Evolutionary conservation across 2,329 filamentous ascomycete species (phyloP).

Genomic region (Pseudogymnoascus sp.): DNA sequence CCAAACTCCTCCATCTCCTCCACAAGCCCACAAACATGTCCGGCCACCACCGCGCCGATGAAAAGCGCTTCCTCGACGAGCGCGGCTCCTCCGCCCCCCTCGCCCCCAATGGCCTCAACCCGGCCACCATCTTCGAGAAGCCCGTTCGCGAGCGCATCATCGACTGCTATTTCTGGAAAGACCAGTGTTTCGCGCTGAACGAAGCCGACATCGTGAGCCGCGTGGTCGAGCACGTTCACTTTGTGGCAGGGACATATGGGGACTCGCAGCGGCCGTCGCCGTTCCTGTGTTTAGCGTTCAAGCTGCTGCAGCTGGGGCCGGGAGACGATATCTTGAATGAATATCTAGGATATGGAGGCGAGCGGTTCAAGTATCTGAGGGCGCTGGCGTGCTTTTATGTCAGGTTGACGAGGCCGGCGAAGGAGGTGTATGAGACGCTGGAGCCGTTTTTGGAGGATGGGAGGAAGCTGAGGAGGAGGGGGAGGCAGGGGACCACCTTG

Average conservation of each 20-base stretch:
- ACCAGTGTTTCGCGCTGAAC: slow-evolving; percentile 95
- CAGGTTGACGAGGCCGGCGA: slow-evolving; percentile 73
- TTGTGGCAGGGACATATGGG: slow-evolving; percentile 83
- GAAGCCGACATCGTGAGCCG: slow-evolving; percentile 76
- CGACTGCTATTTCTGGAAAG: slow-evolving; percentile 96
- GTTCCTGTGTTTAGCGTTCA: slow-evolving; percentile 91
- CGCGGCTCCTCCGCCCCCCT: slow-evolving; percentile 70
- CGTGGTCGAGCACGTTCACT: slow-evolving; percentile 71
- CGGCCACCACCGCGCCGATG: slow-evolving; percentile 71
- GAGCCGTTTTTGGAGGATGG: slow-evolving; percentile 78
- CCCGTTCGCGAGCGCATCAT: slow-evolving; percentile 91
- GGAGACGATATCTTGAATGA: slow-evolving; percentile 68
- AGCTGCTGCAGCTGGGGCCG: slow-evolving; percentile 81
- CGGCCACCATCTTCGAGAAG: slow-evolving; percentile 92
- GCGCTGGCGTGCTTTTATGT: slow-evolving; percentile 89
- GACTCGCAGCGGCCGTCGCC: slow-evolving; percentile 78
- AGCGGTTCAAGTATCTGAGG: slow-evolving; percentile 77
- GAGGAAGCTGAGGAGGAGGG: slow-evolving; percentile 72
- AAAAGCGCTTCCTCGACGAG: slow-evolving; percentile 76
- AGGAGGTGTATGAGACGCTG: slow-evolving; percentile 69
- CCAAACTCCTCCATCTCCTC: background rate
- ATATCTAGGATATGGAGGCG: slow-evolving; percentile 69
- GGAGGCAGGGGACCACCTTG: slow-evolving; percentile 63
- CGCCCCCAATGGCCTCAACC: slow-evolving; percentile 81
- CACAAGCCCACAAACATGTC: slow-evolving; percentile 21